Conservation (phyloP, 257 asterid genomes). For the Cordia subcordata region DNA sequence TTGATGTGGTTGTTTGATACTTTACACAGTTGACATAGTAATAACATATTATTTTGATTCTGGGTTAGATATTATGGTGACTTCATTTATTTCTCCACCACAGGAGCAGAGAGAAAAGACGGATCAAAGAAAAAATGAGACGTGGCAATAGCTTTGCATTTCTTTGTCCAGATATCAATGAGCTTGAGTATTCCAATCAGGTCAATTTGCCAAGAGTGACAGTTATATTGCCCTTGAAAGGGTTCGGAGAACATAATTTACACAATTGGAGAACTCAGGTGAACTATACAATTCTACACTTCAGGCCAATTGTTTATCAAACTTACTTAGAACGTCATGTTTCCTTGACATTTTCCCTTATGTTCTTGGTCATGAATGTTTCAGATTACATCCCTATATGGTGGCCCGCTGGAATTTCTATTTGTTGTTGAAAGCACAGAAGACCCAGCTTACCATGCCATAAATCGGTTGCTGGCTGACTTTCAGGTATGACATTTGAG, state of each 20-base stretch:
- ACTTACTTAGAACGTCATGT: background rate
- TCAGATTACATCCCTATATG: constrained; percentile 94
- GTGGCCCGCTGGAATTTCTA: constrained; percentile 90
- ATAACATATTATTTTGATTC: background rate
- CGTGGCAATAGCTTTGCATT: constrained; percentile 74
- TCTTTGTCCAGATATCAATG: constrained; percentile 63
- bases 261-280: constrained; percentile 99
- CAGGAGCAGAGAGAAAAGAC: constrained; percentile 85
- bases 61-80: constrained; percentile 9
- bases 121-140: constrained; percentile 46
- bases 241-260: constrained; percentile 94
- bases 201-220: constrained; percentile 79
- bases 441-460: constrained; percentile 94
- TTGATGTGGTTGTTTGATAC: constrained; percentile 5
- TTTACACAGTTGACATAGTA: background rate
- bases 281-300: constrained; percentile 9
- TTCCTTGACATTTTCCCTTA: background rate
- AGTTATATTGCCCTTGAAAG: constrained; percentile 96
- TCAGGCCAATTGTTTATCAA: background rate
- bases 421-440: constrained; percentile 86
- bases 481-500: constrained; percentile 47
- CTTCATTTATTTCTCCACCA: constrained; percentile 13
- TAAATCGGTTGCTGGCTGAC: constrained; percentile 56
- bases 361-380: constrained; percentile 16
- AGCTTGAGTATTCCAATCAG: constrained; percentile 82